phyloP scores from a whole-genome alignment of 768 basidiomycete genomes.

The Termitomyces sp. region DNA sequence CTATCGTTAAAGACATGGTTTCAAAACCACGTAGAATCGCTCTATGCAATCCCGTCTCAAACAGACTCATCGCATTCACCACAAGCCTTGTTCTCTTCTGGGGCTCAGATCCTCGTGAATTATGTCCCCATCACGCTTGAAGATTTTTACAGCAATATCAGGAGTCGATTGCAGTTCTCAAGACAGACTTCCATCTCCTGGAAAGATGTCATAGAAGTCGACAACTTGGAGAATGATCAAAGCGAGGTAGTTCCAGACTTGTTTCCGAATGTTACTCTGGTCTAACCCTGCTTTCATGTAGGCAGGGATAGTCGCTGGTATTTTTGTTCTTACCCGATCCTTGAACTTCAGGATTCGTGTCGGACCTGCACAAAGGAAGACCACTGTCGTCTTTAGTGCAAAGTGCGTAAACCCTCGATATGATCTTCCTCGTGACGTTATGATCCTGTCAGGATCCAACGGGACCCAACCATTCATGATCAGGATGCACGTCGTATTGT shows the following conservation, averaged over 20 bases:
- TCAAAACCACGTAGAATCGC: slow-evolving; percentile 21
- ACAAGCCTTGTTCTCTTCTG: slow-evolving; percentile 26
- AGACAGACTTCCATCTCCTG: slow-evolving; percentile 26
- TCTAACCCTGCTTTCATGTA: slow-evolving; percentile 5
- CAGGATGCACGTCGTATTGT: neutral
- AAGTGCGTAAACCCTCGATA: neutral
- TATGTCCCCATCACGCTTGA: slow-evolving; percentile 22
- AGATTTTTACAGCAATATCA: slow-evolving; percentile 24
- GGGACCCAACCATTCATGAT: neutral
- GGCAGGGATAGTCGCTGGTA: slow-evolving; percentile 36
- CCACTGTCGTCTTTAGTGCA: neutral
- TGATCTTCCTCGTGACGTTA: neutral
- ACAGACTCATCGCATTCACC: neutral
- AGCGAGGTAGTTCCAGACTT: slow-evolving; percentile 7
- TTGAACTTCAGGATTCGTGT: slow-evolving; percentile 39
- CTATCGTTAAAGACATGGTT: slow-evolving; percentile 20
- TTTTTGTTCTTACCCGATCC: slow-evolving; percentile 33
- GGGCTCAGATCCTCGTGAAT: slow-evolving; percentile 30
- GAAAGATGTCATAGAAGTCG: slow-evolving; percentile 30
- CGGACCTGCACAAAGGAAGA: neutral
- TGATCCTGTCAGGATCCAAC: neutral
- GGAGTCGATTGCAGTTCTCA: slow-evolving; percentile 15
- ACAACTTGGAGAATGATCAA: slow-evolving; percentile 10
- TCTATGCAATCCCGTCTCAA: slow-evolving; percentile 19
- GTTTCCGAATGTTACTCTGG: neutral